Evolutionary conservation across 2,329 filamentous ascomycete species (phyloP), one percentile per base, ranked within the genome.

Genomic region (Fusarium pininemorale): DNA sequence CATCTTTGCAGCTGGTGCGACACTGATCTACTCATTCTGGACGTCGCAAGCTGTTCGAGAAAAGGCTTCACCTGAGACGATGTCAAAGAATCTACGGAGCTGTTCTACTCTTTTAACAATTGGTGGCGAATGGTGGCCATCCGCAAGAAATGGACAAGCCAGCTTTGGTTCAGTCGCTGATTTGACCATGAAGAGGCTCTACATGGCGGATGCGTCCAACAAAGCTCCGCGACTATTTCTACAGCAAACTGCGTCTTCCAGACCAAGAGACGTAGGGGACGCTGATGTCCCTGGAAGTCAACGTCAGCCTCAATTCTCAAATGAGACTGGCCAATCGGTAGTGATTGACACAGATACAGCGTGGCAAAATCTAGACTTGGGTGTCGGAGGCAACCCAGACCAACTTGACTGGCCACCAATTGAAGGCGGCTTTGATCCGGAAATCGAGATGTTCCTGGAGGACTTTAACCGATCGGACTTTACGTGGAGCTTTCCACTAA

Each of bases 391-490:
- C 11, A 26, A 30, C 5, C 2, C 24, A 1, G 42, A 47, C 32
- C 60, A 67, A n/a, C 42, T 54, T 8, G 20, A 22, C 7, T 68
- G 44, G 50, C 47, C 45, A 5, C 41, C 35, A 24, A 35, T 44
- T 32, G 51, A 58, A 18, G 22, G 24, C 26, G 65, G 65, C 8
- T 62, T 72, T 6, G 67, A 70, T 15, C 69, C 69, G 4, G 71
- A 73, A n/a, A 73, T 73, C 15, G 69, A 73, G n/a, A 72, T 64
- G 42, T 73, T 73, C 51, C 48, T 73, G 15, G 58, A 70, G 9
- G 71, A 73, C 20, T 70, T 70, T 6, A 71, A 62, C 44, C n/a
- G 38, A 15, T 74, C 66, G 3, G 71, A 70, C 10, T 70, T 73
- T 18, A 73, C 50, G 1, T 70, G 69, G 66, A 73, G 41, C 37